Percentiles rank a stretch among this genome's conserved stretches.
Conservation (phyloP, 106 monocot species). For the Triglochin maritima region DNA sequence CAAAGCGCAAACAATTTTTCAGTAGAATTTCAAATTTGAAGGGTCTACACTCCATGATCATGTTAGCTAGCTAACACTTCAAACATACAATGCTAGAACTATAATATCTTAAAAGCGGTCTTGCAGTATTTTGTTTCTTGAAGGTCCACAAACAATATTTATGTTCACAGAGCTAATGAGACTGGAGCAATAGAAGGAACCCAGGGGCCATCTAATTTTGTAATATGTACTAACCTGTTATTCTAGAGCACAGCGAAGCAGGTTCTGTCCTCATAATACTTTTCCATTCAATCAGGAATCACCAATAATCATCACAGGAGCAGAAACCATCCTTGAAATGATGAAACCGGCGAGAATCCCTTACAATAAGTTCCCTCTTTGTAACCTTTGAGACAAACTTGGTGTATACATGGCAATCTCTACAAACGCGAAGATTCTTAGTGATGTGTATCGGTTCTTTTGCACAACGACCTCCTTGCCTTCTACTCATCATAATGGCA, state of each 20-base stretch:
- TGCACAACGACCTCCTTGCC: neutral
- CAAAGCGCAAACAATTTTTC: no score
- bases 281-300: neutral
- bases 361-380: conserved; percentile 10
- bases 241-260: neutral
- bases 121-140: no score
- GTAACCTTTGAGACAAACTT: conserved; percentile 17
- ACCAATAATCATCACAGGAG: conserved; percentile 18
- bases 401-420: conserved; percentile 19
- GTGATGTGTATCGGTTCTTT: conserved; percentile 13
- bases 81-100: no score
- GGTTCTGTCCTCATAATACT: no score
- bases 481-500: conserved; percentile 9
- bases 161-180: no score
- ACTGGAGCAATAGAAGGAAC: no score
- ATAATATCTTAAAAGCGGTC: no score
- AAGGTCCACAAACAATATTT: no score
- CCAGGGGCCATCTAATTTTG: no score
- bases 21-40: no score
- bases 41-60: no score
- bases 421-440: conserved; percentile 18
- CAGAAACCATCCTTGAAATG: conserved; percentile 23
- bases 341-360: conserved; percentile 20
- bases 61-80: no score
- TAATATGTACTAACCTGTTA: neutral